Base-by-base conservation (phyloP, 1,284 basidiomycete species). In the Meira miltonrushii region DNA sequence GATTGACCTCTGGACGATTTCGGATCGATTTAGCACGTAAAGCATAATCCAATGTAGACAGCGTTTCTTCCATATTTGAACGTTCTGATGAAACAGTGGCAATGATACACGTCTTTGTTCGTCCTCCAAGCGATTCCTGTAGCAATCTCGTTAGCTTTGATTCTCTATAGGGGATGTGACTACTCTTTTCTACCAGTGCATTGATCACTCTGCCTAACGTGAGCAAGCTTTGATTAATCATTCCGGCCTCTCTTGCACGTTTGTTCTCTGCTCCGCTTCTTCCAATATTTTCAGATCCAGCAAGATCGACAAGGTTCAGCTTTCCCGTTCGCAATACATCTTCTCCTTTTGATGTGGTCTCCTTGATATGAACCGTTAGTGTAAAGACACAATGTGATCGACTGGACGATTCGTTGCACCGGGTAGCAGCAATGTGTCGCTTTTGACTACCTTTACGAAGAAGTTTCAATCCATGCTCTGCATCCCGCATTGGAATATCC, bases 371-470 rank as follows among this genome's bases (percentile, higher is more conserved):
- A 0, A 99, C 88, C 0, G 92, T 94, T 71, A 99, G 87, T 15
- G 92, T 90, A 77, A 98, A 97, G n/a, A 99, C 89, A 1, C 93
- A 94, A 78, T 99, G 95, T 0, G 95, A 98, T 17, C 95, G 91
- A 76, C 80, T 81, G 5, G 93, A 97, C 73, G 92, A 90, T 69
- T 96, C 92, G 79, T 99, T 99, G 84, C 97, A 95, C 78, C 92
- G 93, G 23, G 95, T 99, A 12, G 92, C 88, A 0, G 94, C 95
- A 47, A 92, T 91, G 80, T 97, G 93, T 53, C 95, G 83, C 57
- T 92, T 85, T 64, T 92, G 84, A 62, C 89, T 92, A 38, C 95
- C 95, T 74, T 90, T 90, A 21, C 86, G 87, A 39, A 99, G 83
- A 25, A 97, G 83, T 21, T 84, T 84, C 23, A 98, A 82, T 0